Base-by-base conservation (phyloP, 1,139 yeast genomes). In the Groenewaldozyma auringiensis region DNA sequence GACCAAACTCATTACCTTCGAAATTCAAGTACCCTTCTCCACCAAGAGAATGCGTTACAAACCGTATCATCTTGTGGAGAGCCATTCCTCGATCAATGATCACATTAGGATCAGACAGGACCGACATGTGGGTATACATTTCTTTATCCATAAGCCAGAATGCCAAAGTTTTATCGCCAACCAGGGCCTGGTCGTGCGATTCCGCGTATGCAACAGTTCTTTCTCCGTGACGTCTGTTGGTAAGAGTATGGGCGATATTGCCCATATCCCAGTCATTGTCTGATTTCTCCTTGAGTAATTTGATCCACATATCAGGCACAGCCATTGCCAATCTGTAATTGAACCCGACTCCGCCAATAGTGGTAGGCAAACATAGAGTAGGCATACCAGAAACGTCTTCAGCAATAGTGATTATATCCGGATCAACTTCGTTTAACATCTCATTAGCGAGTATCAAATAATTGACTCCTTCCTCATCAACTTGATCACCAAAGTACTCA, bases 361-460 rank as follows among this genome's bases (percentile, higher is more conserved):
- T 49, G 40, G 86, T 73, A 6, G 94, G 81, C 42, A 86, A 66
- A 66, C 97, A 89, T 45, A 92, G 70, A 0, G 96, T 87, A 32
- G 98, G 98, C 85, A 92, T 92, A 14, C 98, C 98, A 44, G 94
- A 82, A 42, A 92, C 98, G 64, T 92, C 98, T 65, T 92, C 98
- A 2, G 97, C 97, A 56, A 92, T 85, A 1, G 95, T 79, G 14
- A 84, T 76, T 54, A 84, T 79, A 46, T 71, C 70, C 36, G 78
- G 74, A 40, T 67, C 58, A 53, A 81, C 68, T 53, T 78, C 75
- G 40, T 69, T 72, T 54, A 92, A 75, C 58, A 92, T 68, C 55
- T 78, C 76, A 65, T 89, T 94, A 13, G 96, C 96, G 51, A 92
- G 67, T 82, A 88, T 88, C 60, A 92, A 68, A 63, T 92, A 92